Conservation (phyloP, 2,329 filamentous ascomycete genomes). For the Scedosporium boydii region DNA sequence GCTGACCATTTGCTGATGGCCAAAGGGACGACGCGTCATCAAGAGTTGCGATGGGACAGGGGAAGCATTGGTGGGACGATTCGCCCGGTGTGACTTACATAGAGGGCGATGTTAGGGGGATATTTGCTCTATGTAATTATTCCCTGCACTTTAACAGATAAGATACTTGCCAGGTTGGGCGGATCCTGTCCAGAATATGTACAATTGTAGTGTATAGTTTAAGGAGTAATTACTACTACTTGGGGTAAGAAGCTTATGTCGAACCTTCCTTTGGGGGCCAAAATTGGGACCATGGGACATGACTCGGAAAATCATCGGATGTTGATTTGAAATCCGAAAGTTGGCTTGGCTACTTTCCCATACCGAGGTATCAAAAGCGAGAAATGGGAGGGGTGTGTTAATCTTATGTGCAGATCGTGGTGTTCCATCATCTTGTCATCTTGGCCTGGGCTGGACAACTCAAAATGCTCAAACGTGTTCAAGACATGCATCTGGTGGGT, state of each 20-base stretch:
- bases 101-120: not conserved
- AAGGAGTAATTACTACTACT: too few relatives aligned
- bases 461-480: too few relatives aligned
- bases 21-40: not conserved
- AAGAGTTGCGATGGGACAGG: not conserved
- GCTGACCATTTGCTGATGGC: not conserved
- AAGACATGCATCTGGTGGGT: too few relatives aligned
- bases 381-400: too few relatives aligned
- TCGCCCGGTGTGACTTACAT: not conserved
- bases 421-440: too few relatives aligned
- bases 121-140: too few relatives aligned
- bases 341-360: not conserved
- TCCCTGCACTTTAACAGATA: too few relatives aligned
- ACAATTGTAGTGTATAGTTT: too few relatives aligned
- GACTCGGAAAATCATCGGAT: not conserved
- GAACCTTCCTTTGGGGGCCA: not conserved
- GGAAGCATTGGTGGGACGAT: not conserved
- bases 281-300: not conserved
- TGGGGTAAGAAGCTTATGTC: not conserved
- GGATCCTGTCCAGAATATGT: too few relatives aligned
- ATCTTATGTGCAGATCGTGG: too few relatives aligned
- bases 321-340: not conserved
- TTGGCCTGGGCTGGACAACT: too few relatives aligned
- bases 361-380: not conserved
- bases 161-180: too few relatives aligned